A percentile compares a stretch with the other conserved stretches of the same genome.
Conservation (phyloP, 495 filamentous ascomycete species). For the Neurospora cerealis region DNA sequence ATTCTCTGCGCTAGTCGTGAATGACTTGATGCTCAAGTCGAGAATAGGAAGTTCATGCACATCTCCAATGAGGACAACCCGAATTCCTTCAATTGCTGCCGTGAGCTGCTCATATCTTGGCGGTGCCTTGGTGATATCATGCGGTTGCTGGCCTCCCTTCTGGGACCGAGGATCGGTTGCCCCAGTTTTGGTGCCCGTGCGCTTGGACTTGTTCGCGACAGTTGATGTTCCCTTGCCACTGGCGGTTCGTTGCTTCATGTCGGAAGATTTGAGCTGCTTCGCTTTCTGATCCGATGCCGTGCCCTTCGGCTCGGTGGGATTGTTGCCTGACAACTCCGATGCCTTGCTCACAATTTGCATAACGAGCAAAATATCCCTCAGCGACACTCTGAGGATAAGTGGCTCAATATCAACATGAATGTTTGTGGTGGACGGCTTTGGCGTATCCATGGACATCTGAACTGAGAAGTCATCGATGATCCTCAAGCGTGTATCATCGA, state of each 20-base stretch:
- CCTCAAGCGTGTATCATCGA: constrained; percentile 73
- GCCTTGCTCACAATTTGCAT: constrained; percentile 90
- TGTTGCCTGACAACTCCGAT: constrained; percentile 66
- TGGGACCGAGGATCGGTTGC: not conserved
- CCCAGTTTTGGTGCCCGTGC: constrained; percentile 4
- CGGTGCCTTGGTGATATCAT: constrained; percentile 25
- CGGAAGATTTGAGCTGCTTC: constrained; percentile 50
- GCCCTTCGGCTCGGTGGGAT: constrained; percentile 29
- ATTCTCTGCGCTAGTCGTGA: constrained; percentile 71
- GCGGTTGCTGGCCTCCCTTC: constrained; percentile 14
- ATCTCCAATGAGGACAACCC: constrained; percentile 90
- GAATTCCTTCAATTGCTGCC: constrained; percentile 74
- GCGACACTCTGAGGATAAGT: constrained; percentile 80
- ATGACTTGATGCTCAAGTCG: constrained; percentile 88
- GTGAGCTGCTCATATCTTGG: constrained; percentile 66
- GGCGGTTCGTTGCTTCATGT: constrained; percentile 51
- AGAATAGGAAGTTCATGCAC: constrained; percentile 89
- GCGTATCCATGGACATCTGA: constrained; percentile 79
- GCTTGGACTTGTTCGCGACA: constrained; percentile 28
- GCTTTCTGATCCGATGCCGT: constrained; percentile 46
- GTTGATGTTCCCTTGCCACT: constrained; percentile 58
- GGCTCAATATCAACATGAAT: constrained; percentile 86
- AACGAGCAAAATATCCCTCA: constrained; percentile 89
- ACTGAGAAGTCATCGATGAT: constrained; percentile 95
- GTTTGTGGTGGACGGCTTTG: constrained; percentile 57